Conservation (phyloP, 768 basidiomycete genomes). For the Mrakia gelida region DNA sequence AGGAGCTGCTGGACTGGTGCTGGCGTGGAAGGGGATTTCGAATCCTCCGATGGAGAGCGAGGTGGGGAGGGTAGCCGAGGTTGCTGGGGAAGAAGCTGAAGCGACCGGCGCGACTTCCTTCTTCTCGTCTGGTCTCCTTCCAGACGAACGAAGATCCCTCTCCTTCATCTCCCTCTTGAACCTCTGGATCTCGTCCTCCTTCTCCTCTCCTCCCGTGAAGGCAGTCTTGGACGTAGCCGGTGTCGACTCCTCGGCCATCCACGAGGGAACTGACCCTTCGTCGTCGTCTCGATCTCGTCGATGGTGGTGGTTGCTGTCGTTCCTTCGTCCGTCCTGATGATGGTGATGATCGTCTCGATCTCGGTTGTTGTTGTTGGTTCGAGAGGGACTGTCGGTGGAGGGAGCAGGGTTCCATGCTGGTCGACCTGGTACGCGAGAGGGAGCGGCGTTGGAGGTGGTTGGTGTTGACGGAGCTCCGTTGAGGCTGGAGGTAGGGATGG, state of each 20-base stretch:
- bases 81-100: background rate
- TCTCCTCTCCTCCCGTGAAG: conserved; percentile 7
- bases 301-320: background rate
- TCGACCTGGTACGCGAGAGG: conserved; percentile 22
- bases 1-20: background rate
- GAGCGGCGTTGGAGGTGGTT: background rate
- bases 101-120: background rate
- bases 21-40: conserved; percentile 2
- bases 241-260: conserved; percentile 10
- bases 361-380: background rate
- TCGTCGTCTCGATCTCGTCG: conserved; percentile 18
- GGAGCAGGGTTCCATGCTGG: conserved; percentile 30
- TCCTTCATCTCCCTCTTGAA: conserved; percentile 33
- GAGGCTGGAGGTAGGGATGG: background rate
- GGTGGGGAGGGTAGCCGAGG: background rate
- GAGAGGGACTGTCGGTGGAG: background rate
- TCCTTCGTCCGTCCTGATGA: background rate
- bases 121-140: background rate
- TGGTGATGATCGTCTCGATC: conserved; percentile 13
- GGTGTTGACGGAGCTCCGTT: background rate
- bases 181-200: conserved; percentile 29
- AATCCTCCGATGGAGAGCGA: conserved; percentile 8
- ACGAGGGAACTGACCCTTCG: conserved; percentile 17
- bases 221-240: background rate
- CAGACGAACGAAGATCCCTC: conserved; percentile 7